phyloP scores from a whole-genome alignment of 2,329 filamentous ascomycete species.

The Aspergillus jensenii region DNA sequence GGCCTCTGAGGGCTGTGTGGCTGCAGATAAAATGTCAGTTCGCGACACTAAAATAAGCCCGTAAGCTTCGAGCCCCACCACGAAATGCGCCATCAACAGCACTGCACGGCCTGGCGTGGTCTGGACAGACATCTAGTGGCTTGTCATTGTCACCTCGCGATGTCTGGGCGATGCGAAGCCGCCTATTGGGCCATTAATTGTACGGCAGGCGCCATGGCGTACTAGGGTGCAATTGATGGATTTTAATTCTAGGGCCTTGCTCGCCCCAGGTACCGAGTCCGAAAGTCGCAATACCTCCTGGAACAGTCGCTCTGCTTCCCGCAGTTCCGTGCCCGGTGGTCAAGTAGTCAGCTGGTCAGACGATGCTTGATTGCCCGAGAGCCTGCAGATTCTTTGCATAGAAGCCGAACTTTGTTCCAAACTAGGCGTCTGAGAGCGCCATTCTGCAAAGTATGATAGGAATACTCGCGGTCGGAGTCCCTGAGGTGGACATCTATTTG shows the following conservation, averaged over 20 bases:
- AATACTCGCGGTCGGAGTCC: background rate
- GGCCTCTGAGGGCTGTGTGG: constrained; percentile 9
- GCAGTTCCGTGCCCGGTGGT: background rate
- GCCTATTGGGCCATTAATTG: background rate
- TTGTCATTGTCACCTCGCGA: constrained; percentile 1
- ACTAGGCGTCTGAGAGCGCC: background rate
- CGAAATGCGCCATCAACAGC: constrained; percentile 6
- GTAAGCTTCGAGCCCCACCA: constrained; percentile 13
- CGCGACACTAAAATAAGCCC: constrained; percentile 10
- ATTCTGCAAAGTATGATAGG: background rate
- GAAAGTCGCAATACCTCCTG: constrained; percentile 1
- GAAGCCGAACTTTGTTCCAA: constrained; percentile 9
- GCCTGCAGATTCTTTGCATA: constrained; percentile 8
- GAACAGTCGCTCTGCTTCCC: background rate
- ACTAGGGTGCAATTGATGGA: background rate
- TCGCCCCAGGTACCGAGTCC: constrained; percentile 5
- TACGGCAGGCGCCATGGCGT: background rate
- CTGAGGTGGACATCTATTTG: background rate
- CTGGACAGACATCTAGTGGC: constrained; percentile 8
- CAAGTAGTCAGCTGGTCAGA: constrained; percentile 7
- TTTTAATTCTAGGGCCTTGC: background rate
- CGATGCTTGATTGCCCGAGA: background rate
- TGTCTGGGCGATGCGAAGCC: background rate
- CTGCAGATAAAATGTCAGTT: constrained; percentile 13
- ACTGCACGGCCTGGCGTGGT: constrained; percentile 12